A percentile compares a stretch with the other conserved stretches of the same genome.
Conservation (phyloP, 177 flowering plant species). For the Vitis hybrid region DNA sequence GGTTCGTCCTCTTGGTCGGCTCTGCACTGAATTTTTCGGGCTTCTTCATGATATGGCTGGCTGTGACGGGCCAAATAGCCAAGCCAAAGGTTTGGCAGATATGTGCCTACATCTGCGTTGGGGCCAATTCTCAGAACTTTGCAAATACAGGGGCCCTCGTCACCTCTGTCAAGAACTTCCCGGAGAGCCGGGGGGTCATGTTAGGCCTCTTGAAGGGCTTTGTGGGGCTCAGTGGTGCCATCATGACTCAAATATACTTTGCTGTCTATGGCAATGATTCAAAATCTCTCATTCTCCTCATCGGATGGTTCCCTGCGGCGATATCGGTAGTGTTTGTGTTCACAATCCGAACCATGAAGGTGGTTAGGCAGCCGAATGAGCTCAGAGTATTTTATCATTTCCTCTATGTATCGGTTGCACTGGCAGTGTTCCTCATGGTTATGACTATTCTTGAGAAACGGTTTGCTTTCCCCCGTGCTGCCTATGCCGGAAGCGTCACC, state of each 20-base stretch:
- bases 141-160: conserved; percentile 79
- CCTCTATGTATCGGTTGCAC: conserved; percentile 46
- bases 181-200: conserved; percentile 67
- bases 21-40: conserved; percentile 69
- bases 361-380: conserved; percentile 39
- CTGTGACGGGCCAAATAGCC: conserved; percentile 48
- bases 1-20: conserved; percentile 66
- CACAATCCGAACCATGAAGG: conserved; percentile 45
- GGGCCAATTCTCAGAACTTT: conserved; percentile 83
- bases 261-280: conserved; percentile 76
- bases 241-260: conserved; percentile 66
- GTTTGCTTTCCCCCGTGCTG: conserved; percentile 35
- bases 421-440: conserved; percentile 68
- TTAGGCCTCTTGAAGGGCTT: conserved; percentile 74
- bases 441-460: conserved; percentile 48
- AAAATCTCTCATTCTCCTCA: conserved; percentile 57
- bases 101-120: conserved; percentile 74
- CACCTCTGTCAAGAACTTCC: conserved; percentile 82
- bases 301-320: conserved; percentile 76
- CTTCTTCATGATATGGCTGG: conserved; percentile 82
- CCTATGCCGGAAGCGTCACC: conserved; percentile 42
- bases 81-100: conserved; percentile 72
- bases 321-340: conserved; percentile 56
- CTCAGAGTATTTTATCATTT: conserved; percentile 55
- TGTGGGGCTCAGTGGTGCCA: conserved; percentile 78